Base-by-base conservation (phyloP, 2,329 filamentous ascomycete species). In the Remersonia thermophila region DNA sequence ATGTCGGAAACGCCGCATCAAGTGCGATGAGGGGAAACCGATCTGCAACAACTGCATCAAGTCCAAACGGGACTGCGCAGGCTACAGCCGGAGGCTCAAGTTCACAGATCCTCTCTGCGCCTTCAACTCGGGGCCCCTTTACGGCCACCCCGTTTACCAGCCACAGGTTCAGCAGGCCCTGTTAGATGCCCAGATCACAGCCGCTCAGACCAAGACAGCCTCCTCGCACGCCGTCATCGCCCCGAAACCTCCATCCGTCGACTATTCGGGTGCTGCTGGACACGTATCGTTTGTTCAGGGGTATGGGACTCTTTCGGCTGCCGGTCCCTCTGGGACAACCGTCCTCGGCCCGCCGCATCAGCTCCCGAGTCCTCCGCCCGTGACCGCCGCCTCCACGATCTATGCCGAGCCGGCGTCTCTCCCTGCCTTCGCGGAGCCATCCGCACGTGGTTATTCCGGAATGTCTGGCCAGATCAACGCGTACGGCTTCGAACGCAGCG, bases 1-100 rank as follows among this genome's bases (percentile, higher is more conserved):
- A 39, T 98, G 91, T 61, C 81, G 91, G 45, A 89, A 83, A 60
- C 80, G 91, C 36, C 82, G 91, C 44, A 96, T 98, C 60, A 98
- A 96, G 61, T 98, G 91, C 58, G 91, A 91, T 43, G 91, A 96
- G 57, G 83, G 85, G 51, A 73, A 80, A 33, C 84, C 84, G 17
- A 80, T 71, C 18, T 91, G 84, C 59, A 77, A 71, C 51, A 93
- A 93, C 53, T 93, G 84, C 60, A 76, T 82, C 61, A 91, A 89
- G 53, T 89, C 83, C 13, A 89, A 87, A 58, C 72, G 84, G 11
- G 67, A 77, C 46, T 93, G 84, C 55, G 83, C 91, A 56, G 84
- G 84, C 36, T 91, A 91, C 56, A 85, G 77, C 47, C 80, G 84
- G 55, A 73, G 80, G 32, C 77, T 91, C 36, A 67, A 85, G 40